These are phyloP conservation scores for Clitoria ternatea DNA, from an alignment of 306 rosid species.

Conservation along the genomic window DNA sequence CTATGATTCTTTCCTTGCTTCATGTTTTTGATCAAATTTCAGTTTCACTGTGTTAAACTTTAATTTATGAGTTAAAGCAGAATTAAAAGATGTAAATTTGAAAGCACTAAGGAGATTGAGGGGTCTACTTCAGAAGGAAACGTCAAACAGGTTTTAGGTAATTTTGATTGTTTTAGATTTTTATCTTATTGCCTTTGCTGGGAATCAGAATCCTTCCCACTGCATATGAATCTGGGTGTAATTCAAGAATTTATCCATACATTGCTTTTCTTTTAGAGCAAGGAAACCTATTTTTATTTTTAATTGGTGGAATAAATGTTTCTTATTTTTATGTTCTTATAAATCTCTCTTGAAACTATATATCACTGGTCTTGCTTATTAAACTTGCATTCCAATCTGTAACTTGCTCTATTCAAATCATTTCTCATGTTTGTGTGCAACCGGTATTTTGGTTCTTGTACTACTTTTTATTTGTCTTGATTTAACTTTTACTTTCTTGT, in stretches of 20 bases:
- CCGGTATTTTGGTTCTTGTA: not conserved
- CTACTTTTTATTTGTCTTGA: not conserved
- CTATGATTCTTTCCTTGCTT: not conserved
- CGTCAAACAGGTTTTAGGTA: conserved; percentile 39
- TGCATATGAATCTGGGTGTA: not conserved
- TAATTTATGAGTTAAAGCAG: conserved; percentile 36
- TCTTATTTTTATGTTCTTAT: not conserved
- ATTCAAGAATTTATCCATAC: not conserved
- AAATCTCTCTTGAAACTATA: not conserved
- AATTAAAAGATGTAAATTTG: conserved; percentile 55
- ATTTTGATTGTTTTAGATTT: conserved; percentile 16
- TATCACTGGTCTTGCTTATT: not conserved
- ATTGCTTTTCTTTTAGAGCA: not conserved
- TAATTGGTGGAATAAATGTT: not conserved
- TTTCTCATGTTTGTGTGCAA: conserved; percentile 8
- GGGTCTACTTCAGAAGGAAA: conserved; percentile 40
- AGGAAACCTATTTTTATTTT: not conserved
- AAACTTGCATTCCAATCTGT: not conserved
- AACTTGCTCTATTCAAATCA: not conserved
- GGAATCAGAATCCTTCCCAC: not conserved
- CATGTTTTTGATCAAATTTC: conserved; percentile 12
- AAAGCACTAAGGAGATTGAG: conserved; percentile 35
- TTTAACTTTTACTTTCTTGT: not conserved
- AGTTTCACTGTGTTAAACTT: not conserved
- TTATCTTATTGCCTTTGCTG: not conserved